A percentile compares a stretch with the other conserved stretches of the same genome.
These are phyloP conservation scores for Tricholoma furcatifolium DNA, from an alignment of 768 basidiomycete species.

Conservation along the genomic window DNA sequence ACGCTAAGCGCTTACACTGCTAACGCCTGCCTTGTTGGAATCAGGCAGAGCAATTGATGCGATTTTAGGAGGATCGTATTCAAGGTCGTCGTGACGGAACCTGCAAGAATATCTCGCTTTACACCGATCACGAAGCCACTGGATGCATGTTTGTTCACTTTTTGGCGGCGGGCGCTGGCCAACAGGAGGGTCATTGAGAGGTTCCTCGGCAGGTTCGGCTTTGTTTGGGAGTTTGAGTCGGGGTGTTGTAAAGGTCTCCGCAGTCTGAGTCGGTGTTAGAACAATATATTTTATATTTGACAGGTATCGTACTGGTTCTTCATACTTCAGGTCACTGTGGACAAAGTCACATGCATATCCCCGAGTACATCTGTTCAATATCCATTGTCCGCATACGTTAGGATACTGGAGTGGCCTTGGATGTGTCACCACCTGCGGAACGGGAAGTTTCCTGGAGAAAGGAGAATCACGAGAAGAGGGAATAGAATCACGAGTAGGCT, in stretches of 20 bases:
- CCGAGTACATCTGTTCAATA: constrained; percentile 24
- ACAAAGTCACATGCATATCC: constrained; percentile 24
- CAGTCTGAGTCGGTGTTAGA: background rate
- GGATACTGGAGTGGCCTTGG: constrained; percentile 15
- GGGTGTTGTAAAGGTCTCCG: background rate
- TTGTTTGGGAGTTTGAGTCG: background rate
- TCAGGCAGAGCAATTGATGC: background rate
- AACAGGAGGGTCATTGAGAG: constrained; percentile 14
- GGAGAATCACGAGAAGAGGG: background rate
- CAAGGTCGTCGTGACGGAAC: constrained; percentile 30
- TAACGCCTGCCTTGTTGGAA: background rate
- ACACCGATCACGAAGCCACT: constrained; percentile 28
- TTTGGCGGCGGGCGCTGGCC: constrained; percentile 17
- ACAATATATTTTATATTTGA: background rate
- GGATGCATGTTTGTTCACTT: constrained; percentile 21
- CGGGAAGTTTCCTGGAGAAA: background rate
- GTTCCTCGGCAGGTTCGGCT: background rate
- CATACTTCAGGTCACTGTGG: constrained; percentile 26
- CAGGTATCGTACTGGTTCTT: constrained; percentile 13
- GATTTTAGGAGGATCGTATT: constrained; percentile 22
- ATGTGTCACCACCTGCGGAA: background rate
- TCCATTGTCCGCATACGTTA: constrained; percentile 29
- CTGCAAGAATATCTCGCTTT: constrained; percentile 24
- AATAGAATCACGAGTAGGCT: background rate
- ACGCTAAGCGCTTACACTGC: background rate